Evolutionary conservation across 2,329 filamentous ascomycete species (phyloP), one percentile per base, ranked within the genome.

Genomic region (Aspergillus pseudonomiae): DNA sequence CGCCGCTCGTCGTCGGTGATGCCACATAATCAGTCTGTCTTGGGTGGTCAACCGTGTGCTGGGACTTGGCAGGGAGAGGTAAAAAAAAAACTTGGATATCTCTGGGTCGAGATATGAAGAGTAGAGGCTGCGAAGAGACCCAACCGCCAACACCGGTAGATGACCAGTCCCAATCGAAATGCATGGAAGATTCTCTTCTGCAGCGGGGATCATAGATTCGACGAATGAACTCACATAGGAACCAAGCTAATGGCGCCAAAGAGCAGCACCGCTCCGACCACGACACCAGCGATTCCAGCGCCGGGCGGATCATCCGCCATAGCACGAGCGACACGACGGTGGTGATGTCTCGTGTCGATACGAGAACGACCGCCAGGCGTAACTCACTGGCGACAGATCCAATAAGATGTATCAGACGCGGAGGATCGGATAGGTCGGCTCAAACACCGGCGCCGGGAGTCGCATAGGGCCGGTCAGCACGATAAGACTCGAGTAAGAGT

Each of bases 181-280:
- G 46, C 61, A 64, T 67, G 59, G 66, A 67, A 66, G 43, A 62
- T 66, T 66, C 66, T 60, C 57, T 32, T 34, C 21, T 61, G 61
- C 61, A 65, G 56, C 60, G 62, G 50, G 57, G 64, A 46, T 64
- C 39, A 41, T 28, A 28, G 12, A 45, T 30, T 43, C 48, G 57
- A 55, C 43, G 36, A 41, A 24, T n/a, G 59, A 63, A 72, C 73
- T 71, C 56, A 75, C 74, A 76, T 68, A 21, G 74, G 74, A 52
- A 75, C 54, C 34, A 71, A 34, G 64, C 72, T 76, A 63, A 75
- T 72, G 36, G 70, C 56, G 46, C 63, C 67, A 60, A 76, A 73
- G 39, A 74, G 59, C 24, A 69, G 62, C 26, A 75, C 65, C 16
- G 71, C 74, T 41, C 73, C 74, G 67, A 74, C 68, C 55, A 75